A percentile compares a stretch with the other conserved stretches of the same genome.
Conservation (phyloP, 1,284 basidiomycete genomes). For the Spongiforma sp. region DNA sequence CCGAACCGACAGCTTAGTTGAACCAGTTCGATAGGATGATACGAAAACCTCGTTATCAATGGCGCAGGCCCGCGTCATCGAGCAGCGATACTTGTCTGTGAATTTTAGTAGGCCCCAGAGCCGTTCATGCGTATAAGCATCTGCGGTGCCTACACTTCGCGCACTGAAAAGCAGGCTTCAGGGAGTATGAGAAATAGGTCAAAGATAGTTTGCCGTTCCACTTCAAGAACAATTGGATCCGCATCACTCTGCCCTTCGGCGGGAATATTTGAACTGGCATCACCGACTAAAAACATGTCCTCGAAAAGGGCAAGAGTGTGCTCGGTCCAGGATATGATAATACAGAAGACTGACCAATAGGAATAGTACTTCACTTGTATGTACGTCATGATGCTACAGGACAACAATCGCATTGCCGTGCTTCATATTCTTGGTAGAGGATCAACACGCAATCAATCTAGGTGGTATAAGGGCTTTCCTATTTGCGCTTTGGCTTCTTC, state of each 20-base stretch:
- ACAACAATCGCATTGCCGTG: too few species aligned
- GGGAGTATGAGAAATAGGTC: constrained; percentile 8
- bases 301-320: background rate
- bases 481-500: too few species aligned
- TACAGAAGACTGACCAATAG: too few species aligned
- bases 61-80: background rate
- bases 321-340: too few species aligned
- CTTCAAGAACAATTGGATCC: constrained; percentile 1
- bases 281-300: constrained; percentile 3
- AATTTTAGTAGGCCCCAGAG: constrained; percentile 6
- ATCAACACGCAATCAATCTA: too few species aligned
- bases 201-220: background rate
- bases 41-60: background rate
- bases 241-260: background rate
- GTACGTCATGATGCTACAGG: too few species aligned
- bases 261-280: background rate
- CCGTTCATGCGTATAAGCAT: background rate
- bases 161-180: background rate
- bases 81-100: constrained; percentile 11
- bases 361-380: too few species aligned
- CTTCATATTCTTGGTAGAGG: too few species aligned
- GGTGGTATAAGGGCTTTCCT: too few species aligned
- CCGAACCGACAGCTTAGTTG: constrained; percentile 3
- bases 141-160: background rate
- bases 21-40: constrained; percentile 2